phyloP scores from a whole-genome alignment of 1,284 basidiomycete species.

The Rhodotorula sp. region DNA sequence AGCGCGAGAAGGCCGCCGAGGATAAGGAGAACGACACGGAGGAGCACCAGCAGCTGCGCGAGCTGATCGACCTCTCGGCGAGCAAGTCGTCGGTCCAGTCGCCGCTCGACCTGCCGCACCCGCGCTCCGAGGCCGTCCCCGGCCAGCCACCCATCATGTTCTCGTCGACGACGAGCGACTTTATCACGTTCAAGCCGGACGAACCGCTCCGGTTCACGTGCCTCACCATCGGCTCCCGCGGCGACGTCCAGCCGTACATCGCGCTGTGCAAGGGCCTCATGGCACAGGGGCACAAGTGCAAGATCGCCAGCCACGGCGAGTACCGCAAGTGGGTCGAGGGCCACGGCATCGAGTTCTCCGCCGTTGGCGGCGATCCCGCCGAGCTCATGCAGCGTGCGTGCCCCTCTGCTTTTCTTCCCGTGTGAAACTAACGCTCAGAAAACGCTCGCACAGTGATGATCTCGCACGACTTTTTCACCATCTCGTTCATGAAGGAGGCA shows the following conservation, averaged over 20 bases:
- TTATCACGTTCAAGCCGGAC: slow-evolving; percentile 88
- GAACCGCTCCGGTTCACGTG: slow-evolving; percentile 83
- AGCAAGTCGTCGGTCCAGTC: slow-evolving; percentile 6
- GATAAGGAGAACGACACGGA: slow-evolving; percentile 12
- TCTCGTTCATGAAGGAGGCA: slow-evolving; percentile 88
- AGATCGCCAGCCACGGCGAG: slow-evolving; percentile 90
- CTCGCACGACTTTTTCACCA: slow-evolving; percentile 94
- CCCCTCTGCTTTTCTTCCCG: slow-evolving; percentile 57
- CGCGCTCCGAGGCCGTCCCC: slow-evolving; percentile 34
- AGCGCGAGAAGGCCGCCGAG: slow-evolving; percentile 10
- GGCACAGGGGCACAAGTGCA: slow-evolving; percentile 79
- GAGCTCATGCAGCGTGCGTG: slow-evolving; percentile 63
- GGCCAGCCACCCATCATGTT: slow-evolving; percentile 71
- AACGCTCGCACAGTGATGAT: slow-evolving; percentile 64
- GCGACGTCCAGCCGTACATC: slow-evolving; percentile 64
- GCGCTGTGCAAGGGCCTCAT: slow-evolving; percentile 88
- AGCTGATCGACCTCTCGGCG: slow-evolving; percentile 32
- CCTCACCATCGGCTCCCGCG: slow-evolving; percentile 82
- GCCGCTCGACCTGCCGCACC: slow-evolving; percentile 29
- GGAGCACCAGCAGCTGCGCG: slow-evolving; percentile 29
- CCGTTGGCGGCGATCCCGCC: slow-evolving; percentile 93
- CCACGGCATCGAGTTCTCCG: slow-evolving; percentile 83
- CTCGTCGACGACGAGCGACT: slow-evolving; percentile 85
- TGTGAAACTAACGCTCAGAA: slow-evolving; percentile 43
- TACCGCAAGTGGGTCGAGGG: slow-evolving; percentile 94